Evolutionary conservation across 495 filamentous ascomycete species (phyloP).

Genomic region (Aspergillus carlsbadensis): DNA sequence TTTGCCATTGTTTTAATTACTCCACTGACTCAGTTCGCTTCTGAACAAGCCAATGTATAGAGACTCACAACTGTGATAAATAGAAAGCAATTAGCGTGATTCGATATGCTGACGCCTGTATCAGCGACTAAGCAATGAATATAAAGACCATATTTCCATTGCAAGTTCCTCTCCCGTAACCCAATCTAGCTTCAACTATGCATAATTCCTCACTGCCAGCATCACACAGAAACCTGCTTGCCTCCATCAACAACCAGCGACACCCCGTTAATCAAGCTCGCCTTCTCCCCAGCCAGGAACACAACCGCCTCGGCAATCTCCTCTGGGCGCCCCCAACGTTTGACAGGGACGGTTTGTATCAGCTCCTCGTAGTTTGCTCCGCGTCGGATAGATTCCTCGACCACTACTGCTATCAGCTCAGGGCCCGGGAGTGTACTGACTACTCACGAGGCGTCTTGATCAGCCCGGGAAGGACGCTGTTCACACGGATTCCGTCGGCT

Average conservation of each 20-base stretch:
- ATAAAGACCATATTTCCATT: too few species aligned
- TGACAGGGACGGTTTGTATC: not conserved
- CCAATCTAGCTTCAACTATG: too few species aligned
- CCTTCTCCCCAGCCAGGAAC: constrained; percentile 66
- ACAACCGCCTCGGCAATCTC: constrained; percentile 36
- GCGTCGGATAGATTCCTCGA: not conserved
- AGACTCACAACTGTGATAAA: too few species aligned
- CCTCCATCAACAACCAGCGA: constrained; percentile 76
- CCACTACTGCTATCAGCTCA: not conserved
- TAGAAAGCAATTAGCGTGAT: too few species aligned
- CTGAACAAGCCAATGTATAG: too few species aligned
- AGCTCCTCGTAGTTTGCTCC: not conserved
- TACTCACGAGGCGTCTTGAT: constrained; percentile 12
- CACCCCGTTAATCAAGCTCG: constrained; percentile 72
- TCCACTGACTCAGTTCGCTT: too few species aligned
- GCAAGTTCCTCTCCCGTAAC: too few species aligned
- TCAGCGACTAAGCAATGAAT: too few species aligned
- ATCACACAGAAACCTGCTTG: too few species aligned
- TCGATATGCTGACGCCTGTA: too few species aligned
- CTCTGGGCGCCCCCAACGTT: constrained; percentile 9
- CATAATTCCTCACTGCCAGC: too few species aligned
- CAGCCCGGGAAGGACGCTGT: constrained; percentile 11
- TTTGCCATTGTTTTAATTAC: too few species aligned
- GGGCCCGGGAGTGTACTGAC: not conserved
- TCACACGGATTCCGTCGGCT: constrained; percentile 12